phyloP scores from a whole-genome alignment of 192 early-diverging fungal species.

The Podila epicladia region DNA sequence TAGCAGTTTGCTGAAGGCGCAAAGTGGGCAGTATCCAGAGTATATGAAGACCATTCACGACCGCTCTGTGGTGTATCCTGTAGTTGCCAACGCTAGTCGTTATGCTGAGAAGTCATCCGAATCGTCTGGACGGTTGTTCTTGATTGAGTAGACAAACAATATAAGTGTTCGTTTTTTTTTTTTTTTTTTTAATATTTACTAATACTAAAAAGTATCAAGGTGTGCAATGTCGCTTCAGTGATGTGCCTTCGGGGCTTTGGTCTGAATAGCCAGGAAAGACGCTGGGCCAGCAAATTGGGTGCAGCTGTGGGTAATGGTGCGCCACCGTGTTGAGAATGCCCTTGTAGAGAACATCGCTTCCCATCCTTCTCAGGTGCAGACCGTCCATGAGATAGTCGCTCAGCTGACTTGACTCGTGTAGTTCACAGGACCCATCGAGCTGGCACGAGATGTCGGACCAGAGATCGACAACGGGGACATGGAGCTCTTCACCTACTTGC shows the following conservation, averaged over 20 bases:
- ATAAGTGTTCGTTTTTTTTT: neutral
- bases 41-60: slow-evolving; percentile 16
- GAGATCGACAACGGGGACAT: slow-evolving; percentile 44
- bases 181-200: neutral
- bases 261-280: slow-evolving; percentile 36
- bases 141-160: slow-evolving; percentile 21
- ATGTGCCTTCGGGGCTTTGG: slow-evolving; percentile 25
- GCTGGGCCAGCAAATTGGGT: slow-evolving; percentile 37
- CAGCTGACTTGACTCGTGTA: slow-evolving; percentile 25
- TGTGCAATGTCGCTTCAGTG: slow-evolving; percentile 21
- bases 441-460: slow-evolving; percentile 27
- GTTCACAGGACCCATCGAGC: slow-evolving; percentile 8
- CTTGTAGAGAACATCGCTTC: slow-evolving; percentile 59
- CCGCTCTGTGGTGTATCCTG: slow-evolving; percentile 20
- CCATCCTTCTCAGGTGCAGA: slow-evolving; percentile 62
- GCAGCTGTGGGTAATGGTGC: slow-evolving; percentile 28
- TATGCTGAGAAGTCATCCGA: neutral
- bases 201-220: neutral
- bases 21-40: neutral
- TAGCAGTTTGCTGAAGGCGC: slow-evolving; percentile 1
- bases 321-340: slow-evolving; percentile 36
- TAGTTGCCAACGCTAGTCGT: slow-evolving; percentile 21
- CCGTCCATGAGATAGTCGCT: slow-evolving; percentile 65
- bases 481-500: slow-evolving; percentile 57
- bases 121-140: slow-evolving; percentile 18